Percentiles rank a stretch among this genome's conserved stretches.
Evolutionary conservation across 495 filamentous ascomycete genomes (phyloP).

Genomic region (Penicillium macrosclerotiorum): DNA sequence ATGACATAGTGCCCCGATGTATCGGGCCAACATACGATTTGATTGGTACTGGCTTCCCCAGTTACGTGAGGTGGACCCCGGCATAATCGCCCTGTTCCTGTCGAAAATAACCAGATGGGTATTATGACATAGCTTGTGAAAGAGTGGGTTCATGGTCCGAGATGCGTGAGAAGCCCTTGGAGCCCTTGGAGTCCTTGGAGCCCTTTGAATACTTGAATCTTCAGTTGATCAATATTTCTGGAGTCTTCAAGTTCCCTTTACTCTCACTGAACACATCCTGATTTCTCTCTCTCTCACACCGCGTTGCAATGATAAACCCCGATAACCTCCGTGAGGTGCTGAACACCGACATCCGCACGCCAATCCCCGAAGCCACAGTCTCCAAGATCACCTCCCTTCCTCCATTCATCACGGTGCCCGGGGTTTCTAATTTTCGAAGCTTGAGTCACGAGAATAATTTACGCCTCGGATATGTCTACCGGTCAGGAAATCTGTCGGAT

Average conservation of each 20-base stretch:
- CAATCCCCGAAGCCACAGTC: constrained; percentile 27
- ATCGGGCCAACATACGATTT: constrained; percentile 3
- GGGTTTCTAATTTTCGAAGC: constrained; percentile 53
- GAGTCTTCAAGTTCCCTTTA: neutral
- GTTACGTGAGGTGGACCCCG: neutral
- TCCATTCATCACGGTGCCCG: constrained; percentile 54
- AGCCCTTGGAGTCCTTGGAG: too few species aligned
- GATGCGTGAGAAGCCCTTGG: neutral
- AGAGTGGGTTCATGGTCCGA: neutral
- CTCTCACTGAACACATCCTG: neutral
- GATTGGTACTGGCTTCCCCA: constrained; percentile 2
- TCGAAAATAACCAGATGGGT: constrained; percentile 4
- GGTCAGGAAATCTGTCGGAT: constrained; percentile 46
- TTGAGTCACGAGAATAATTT: constrained; percentile 46
- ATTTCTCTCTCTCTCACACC: neutral
- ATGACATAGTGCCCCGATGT: constrained; percentile 14
- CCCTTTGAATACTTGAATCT: too few species aligned
- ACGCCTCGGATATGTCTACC: constrained; percentile 48
- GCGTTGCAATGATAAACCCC: constrained; percentile 16
- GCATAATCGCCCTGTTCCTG: neutral
- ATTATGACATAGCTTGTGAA: constrained; percentile 15
- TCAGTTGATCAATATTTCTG: too few species aligned
- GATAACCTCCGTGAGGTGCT: constrained; percentile 23
- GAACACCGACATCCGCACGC: constrained; percentile 26
- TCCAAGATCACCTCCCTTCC: constrained; percentile 31